Conservation (phyloP, 2,329 filamentous ascomycete species). For the Hypoxylon sp. region DNA sequence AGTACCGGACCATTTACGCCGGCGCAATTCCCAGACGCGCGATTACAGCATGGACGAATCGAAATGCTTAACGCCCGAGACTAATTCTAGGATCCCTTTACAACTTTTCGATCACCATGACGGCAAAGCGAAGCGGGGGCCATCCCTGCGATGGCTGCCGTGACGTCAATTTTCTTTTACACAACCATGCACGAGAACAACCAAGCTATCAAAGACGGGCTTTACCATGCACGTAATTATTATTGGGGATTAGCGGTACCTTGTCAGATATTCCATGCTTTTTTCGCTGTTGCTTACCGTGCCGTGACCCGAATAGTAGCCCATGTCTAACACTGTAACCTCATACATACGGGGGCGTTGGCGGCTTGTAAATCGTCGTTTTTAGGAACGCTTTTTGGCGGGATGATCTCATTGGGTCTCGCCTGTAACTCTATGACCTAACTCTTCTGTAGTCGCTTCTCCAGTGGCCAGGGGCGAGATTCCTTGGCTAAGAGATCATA, state of each 20-base stretch:
- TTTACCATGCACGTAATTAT: slow-evolving; percentile 39
- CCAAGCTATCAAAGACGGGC: slow-evolving; percentile 7
- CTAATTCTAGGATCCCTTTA: slow-evolving; percentile 6
- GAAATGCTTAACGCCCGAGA: not conserved
- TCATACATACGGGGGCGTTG: slow-evolving; percentile 10
- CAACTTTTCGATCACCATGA: slow-evolving; percentile 41
- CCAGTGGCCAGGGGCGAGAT: slow-evolving; percentile 19
- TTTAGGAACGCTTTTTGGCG: slow-evolving; percentile 11
- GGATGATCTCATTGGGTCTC: slow-evolving; percentile 44
- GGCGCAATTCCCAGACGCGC: slow-evolving; percentile 18
- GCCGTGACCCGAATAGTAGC: slow-evolving; percentile 35
- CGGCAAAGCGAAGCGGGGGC: slow-evolving; percentile 25
- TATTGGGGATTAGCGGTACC: slow-evolving; percentile 17
- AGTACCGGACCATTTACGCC: slow-evolving; percentile 32
- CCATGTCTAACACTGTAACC: slow-evolving; percentile 13
- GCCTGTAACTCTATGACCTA: slow-evolving; percentile 44
- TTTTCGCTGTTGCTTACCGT: slow-evolving; percentile 16
- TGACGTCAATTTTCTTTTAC: slow-evolving; percentile 42
- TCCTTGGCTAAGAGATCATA: slow-evolving; percentile 28
- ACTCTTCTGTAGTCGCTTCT: slow-evolving; percentile 26
- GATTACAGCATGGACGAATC: slow-evolving; percentile 29
- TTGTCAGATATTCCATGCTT: slow-evolving; percentile 9
- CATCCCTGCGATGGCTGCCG: slow-evolving; percentile 24
- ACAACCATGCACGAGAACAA: slow-evolving; percentile 25
- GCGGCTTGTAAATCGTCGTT: slow-evolving; percentile 20